Evolutionary conservation across 192 early-diverging fungal genomes (phyloP).

Genomic region (Coemansia brasiliensis): DNA sequence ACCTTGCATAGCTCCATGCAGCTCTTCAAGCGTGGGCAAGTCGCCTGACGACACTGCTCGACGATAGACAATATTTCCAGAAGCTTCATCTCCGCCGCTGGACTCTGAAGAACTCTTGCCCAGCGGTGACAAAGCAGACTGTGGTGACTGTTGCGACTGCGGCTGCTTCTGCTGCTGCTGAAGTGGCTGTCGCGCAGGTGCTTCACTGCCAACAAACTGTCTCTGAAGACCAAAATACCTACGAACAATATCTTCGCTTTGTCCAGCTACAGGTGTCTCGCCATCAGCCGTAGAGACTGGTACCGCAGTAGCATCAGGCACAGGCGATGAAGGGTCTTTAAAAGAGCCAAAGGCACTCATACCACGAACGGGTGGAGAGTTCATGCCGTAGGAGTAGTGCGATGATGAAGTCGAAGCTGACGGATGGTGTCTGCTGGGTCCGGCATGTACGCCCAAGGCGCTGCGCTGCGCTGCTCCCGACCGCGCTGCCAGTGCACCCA

Average conservation of each 20-base stretch:
- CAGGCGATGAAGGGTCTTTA: slow-evolving; percentile 8
- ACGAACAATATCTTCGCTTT: slow-evolving; percentile 54
- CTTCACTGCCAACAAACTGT: slow-evolving; percentile 6
- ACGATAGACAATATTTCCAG: slow-evolving; percentile 40
- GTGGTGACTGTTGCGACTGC: background rate
- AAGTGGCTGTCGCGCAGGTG: background rate
- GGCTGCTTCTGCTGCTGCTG: background rate
- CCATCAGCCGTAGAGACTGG: slow-evolving; percentile 2
- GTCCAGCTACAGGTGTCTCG: slow-evolving; percentile 7
- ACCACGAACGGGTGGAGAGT: slow-evolving; percentile 28
- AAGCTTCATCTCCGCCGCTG: slow-evolving; percentile 5
- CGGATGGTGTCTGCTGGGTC: slow-evolving; percentile 35
- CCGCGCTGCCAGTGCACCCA: slow-evolving; percentile 45
- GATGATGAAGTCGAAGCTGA: slow-evolving; percentile 47
- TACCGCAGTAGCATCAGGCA: slow-evolving; percentile 14
- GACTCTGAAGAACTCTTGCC: slow-evolving; percentile 6
- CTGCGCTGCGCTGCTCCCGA: slow-evolving; percentile 18
- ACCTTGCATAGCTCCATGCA: slow-evolving; percentile 5
- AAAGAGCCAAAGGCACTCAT: slow-evolving; percentile 11
- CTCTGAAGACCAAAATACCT: slow-evolving; percentile 48
- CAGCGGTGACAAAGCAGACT: background rate
- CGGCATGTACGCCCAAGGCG: slow-evolving; percentile 22
- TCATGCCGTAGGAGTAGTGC: slow-evolving; percentile 33
- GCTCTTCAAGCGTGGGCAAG: slow-evolving; percentile 42
- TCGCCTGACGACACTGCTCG: slow-evolving; percentile 55